phyloP scores from a whole-genome alignment of 208 protist species.

The Leishmania turanica region DNA sequence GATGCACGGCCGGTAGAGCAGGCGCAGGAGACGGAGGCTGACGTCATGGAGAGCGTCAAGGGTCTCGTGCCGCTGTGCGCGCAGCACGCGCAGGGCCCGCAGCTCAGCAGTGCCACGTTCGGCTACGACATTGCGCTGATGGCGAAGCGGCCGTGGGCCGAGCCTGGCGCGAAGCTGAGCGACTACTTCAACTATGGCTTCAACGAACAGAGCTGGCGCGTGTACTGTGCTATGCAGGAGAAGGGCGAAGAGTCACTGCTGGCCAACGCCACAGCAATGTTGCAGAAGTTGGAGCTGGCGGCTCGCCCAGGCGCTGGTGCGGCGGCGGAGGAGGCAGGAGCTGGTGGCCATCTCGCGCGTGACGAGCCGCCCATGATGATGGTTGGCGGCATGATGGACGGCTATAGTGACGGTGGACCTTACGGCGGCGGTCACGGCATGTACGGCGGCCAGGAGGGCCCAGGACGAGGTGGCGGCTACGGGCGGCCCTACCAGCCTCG shows the following conservation, averaged over 20 bases:
- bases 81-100: conserved; percentile 56
- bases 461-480: conserved; percentile 5
- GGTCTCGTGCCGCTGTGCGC: conserved; percentile 76
- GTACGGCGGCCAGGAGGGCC: background rate
- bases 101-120: conserved; percentile 69
- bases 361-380: conserved; percentile 13
- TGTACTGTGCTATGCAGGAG: conserved; percentile 84
- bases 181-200: conserved; percentile 95
- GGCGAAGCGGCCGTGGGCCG: conserved; percentile 74
- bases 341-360: background rate
- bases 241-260: conserved; percentile 66
- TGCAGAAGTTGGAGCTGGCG: conserved; percentile 50
- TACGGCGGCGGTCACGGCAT: background rate
- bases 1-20: background rate
- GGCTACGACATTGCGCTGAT: conserved; percentile 89
- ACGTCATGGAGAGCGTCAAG: conserved; percentile 39
- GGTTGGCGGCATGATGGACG: conserved; percentile 17
- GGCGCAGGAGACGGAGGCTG: conserved; percentile 30
- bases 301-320: conserved; percentile 17
- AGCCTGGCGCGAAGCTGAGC: conserved; percentile 72
- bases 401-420: conserved; percentile 9
- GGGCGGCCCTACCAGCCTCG: conserved; percentile 8
- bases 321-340: conserved; percentile 7
- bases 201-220: conserved; percentile 83
- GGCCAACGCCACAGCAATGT: conserved; percentile 55